A percentile compares a stretch with the other conserved stretches of the same genome.
Evolutionary conservation across 495 filamentous ascomycete species (phyloP).

Genomic region (Glarea lozoyensis): DNA sequence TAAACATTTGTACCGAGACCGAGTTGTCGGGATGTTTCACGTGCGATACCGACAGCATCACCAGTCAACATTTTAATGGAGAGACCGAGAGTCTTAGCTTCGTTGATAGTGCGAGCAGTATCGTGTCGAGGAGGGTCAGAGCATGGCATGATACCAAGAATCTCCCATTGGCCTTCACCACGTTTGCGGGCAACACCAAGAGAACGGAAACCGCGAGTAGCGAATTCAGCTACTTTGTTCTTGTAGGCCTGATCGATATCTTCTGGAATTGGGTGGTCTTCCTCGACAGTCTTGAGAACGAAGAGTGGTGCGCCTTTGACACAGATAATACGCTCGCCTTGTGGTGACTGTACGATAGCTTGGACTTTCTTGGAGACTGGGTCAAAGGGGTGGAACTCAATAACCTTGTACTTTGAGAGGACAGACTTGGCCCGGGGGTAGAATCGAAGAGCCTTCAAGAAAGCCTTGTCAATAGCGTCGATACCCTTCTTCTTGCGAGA

Average conservation of each 20-base stretch:
- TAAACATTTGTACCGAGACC: constrained; percentile 91
- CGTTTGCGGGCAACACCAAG: constrained; percentile 86
- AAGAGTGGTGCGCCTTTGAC: constrained; percentile 87
- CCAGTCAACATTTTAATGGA: constrained; percentile 96
- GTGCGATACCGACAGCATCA: constrained; percentile 88
- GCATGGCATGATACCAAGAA: constrained; percentile 91
- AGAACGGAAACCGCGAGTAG: constrained; percentile 83
- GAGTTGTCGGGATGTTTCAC: constrained; percentile 82
- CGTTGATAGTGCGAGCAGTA: constrained; percentile 80
- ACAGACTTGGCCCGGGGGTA: constrained; percentile 72
- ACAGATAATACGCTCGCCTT: constrained; percentile 74
- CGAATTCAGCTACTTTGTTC: constrained; percentile 85
- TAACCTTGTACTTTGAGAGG: constrained; percentile 65
- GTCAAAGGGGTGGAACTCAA: constrained; percentile 84
- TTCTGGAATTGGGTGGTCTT: constrained; percentile 66
- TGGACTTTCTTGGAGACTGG: constrained; percentile 90
- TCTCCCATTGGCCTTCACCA: constrained; percentile 69
- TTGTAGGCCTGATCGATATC: constrained; percentile 72
- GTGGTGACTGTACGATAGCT: constrained; percentile 70
- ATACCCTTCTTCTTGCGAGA: constrained; percentile 92
- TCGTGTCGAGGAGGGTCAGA: constrained; percentile 86
- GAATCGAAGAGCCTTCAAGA: constrained; percentile 70
- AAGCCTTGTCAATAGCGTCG: constrained; percentile 91
- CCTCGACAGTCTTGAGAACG: constrained; percentile 74
- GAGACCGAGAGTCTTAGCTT: constrained; percentile 80